Evolutionary conservation across 1,284 basidiomycete species (phyloP), one percentile per base, ranked within the genome.

Genomic region (Rhodotorula sp.): DNA sequence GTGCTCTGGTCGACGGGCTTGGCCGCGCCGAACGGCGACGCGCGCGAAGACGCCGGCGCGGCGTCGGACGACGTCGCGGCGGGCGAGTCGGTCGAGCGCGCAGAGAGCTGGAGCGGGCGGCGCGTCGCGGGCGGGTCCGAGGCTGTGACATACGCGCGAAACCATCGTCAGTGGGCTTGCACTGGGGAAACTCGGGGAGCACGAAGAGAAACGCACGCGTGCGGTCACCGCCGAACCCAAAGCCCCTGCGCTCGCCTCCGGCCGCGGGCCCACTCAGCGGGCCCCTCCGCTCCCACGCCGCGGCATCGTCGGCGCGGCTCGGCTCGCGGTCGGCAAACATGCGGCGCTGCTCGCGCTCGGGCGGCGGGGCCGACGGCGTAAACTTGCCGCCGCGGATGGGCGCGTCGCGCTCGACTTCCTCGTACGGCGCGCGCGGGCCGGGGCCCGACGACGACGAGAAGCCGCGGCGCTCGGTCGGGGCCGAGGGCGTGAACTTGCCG

Each of bases 11-110:
- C 93, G 48, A 97, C 90, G 19, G 95, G 93, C 78, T 91, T 93
- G 54, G 96, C 96, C 64, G 87, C 85, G 68, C 96, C 96, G 80
- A 98, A 98, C 3, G 95, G 93, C 77, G 90, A 86, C 80, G 89
- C 90, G 88, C 9, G 90, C 90, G 83, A 77, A 90, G 90, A 60
- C 9, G 61, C 14, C 44, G 41, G 17, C 12, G 53, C 9, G 23
- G 48, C 23, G 14, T 56, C 7, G 27, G 65, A 60, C 12, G 54
- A 44, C 90, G 91, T 2, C 91, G 89, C 34, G 91, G 92, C 69
- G 80, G 87, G 71, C 81, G 88, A 50, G 19, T 71, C 60, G 25
- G 73, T 52, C 10, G 71, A 70, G 50, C 74, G 72, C 23, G 74
- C 74, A 3, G 76, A 66, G 52, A 78, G 66, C 48, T 76, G 64